Evolutionary conservation across 1,284 basidiomycete genomes (phyloP), one percentile per base, ranked within the genome.

Genomic region (Irpex sp.): DNA sequence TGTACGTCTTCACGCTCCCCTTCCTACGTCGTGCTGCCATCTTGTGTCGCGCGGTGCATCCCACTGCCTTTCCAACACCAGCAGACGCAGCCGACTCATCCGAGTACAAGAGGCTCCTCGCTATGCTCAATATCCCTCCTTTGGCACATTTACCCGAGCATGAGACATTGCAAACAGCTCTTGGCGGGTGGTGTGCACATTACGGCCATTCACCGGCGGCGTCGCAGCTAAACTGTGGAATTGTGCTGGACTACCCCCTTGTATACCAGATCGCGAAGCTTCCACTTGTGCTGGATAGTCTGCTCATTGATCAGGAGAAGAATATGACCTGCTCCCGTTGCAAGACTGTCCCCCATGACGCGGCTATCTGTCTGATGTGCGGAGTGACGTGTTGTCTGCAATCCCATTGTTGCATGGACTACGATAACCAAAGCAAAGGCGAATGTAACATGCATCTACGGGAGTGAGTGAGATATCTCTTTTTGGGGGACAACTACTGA

Each of bases 391-490:
- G 94, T 6, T 99, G 97, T 73, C 86, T 96, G 77, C 93, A 96
- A 72, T 93, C 93, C 67, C 92, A 96, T 70, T 99, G 97, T 72
- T 99, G 97, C 75, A 83, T 84, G 68, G 93, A 95, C 68, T 71
- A 78, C 26, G 90, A 94, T 55, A 80, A 79, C 50, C 78, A 84
- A 60, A 76, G 86, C 63, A 75, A 92, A 80, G 78, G 88, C 39
- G 97, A 99, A 74, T 98, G 97, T 76, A 99, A 98, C 75, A 87
- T 93, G 79, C 97, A 99, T 75, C 92, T 91, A 68, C 83, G 94
- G 82, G 90, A 93, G 93, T 97, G 74, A 76, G 94, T 87, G 11
- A 37, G 39, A 50, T 11, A 55, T 59, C 59, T 26, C 59, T 69
- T 4, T 39, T 4, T 43, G 9, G n/a, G 3, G 39, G 3, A 4